phyloP scores from a whole-genome alignment of 2,329 filamentous ascomycete species.

The Phoma sp. region DNA sequence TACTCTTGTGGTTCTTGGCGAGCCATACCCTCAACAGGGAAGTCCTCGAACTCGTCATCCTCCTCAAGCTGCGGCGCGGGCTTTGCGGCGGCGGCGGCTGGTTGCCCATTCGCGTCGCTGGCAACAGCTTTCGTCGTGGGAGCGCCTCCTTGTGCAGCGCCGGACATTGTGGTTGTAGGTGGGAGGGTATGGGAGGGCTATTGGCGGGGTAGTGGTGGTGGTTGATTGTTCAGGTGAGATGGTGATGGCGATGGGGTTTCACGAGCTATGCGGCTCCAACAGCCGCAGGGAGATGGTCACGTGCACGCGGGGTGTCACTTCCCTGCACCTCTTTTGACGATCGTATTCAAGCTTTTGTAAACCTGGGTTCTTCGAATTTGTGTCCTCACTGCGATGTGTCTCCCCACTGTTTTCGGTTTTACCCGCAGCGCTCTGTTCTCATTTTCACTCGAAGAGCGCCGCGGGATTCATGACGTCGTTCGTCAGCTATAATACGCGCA shows the following conservation, averaged over 20 bases:
- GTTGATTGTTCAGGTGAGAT: conserved; percentile 5
- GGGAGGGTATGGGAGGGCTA: neutral
- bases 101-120: conserved; percentile 26
- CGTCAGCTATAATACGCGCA: conserved; percentile 12
- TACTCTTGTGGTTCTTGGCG: neutral
- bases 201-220: neutral
- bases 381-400: neutral
- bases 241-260: conserved; percentile 14
- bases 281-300: conserved; percentile 2
- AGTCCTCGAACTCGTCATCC: conserved; percentile 99
- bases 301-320: conserved; percentile 8
- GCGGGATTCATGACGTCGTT: conserved; percentile 6
- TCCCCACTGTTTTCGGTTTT: neutral
- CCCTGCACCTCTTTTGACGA: conserved; percentile 1
- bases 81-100: conserved; percentile 51
- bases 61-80: conserved; percentile 79
- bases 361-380: conserved; percentile 4
- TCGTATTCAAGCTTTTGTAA: neutral
- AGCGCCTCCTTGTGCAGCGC: conserved; percentile 48
- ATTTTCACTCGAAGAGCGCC: neutral
- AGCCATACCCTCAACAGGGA: conserved; percentile 84
- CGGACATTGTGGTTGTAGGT: conserved; percentile 54
- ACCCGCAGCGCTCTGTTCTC: neutral
- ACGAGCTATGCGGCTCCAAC: conserved; percentile 14
- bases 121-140: conserved; percentile 50